phyloP scores from a whole-genome alignment of 257 asterid genomes.

The Penstemon eatonii region DNA sequence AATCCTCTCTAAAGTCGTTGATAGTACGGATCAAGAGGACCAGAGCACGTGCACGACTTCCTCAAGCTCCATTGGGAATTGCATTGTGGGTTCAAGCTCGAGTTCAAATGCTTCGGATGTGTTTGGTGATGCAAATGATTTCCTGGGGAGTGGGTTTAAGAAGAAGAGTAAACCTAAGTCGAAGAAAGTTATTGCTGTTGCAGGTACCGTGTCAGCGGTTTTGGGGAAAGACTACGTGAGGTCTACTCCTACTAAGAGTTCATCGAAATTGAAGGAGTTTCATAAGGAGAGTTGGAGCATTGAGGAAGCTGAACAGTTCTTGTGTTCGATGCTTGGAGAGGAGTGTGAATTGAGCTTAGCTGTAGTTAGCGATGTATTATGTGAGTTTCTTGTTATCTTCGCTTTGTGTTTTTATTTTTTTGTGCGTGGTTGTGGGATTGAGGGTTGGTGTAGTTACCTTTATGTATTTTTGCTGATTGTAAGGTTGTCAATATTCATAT shows the following conservation, averaged over 20 bases:
- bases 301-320: conserved; percentile 72
- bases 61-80: conserved; percentile 61
- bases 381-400: conserved; percentile 52
- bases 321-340: conserved; percentile 82
- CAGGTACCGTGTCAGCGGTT: conserved; percentile 73
- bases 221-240: conserved; percentile 86
- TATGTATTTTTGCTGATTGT: conserved; percentile 1
- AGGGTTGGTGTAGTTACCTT: not conserved
- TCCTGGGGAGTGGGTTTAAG: conserved; percentile 37
- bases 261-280: conserved; percentile 41
- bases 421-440: not conserved
- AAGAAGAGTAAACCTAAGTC: conserved; percentile 46
- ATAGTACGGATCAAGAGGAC: conserved; percentile 50
- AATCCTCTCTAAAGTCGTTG: conserved; percentile 37
- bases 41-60: conserved; percentile 65
- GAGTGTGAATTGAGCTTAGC: conserved; percentile 65
- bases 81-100: conserved; percentile 60
- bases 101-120: conserved; percentile 48
- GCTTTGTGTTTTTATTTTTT: conserved; percentile 9
- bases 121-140: conserved; percentile 35
- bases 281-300: conserved; percentile 48
- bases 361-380: conserved; percentile 72
- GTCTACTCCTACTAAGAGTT: conserved; percentile 57
- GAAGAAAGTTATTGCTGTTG: conserved; percentile 70
- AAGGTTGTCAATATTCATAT: not conserved